Evolutionary conservation across 495 filamentous ascomycete species (phyloP).

Genomic region (Tuber aestivum): DNA sequence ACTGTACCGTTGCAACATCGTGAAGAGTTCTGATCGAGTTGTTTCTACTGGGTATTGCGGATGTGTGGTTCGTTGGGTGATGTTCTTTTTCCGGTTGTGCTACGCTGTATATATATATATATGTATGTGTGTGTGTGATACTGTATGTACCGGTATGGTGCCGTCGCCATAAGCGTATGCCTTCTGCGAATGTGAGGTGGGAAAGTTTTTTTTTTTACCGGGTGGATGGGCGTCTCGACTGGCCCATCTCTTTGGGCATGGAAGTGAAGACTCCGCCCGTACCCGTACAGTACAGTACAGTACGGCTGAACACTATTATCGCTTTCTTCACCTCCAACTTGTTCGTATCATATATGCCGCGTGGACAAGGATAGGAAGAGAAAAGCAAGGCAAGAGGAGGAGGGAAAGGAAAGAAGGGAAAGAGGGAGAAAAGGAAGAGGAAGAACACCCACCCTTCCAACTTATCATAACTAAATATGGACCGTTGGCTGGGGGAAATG

Average conservation of each 20-base stretch:
- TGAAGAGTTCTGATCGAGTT: too few species aligned
- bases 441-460: background rate
- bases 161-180: background rate
- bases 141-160: background rate
- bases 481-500: background rate
- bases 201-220: background rate
- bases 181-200: background rate
- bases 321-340: background rate
- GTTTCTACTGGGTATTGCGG: too few species aligned
- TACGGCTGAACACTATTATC: too few species aligned
- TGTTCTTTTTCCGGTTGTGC: too few species aligned
- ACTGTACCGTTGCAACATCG: too few species aligned
- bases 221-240: background rate
- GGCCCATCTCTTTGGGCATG: background rate
- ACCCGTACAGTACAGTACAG: background rate
- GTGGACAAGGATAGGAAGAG: background rate
- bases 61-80: too few species aligned
- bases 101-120: too few species aligned
- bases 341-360: background rate
- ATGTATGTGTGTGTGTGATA: too few species aligned
- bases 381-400: background rate
- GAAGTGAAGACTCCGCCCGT: background rate
- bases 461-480: background rate
- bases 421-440: background rate
- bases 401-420: background rate